Evolutionary conservation across 2,329 filamentous ascomycete species (phyloP).

Genomic region (Fusarium haematococcum): DNA sequence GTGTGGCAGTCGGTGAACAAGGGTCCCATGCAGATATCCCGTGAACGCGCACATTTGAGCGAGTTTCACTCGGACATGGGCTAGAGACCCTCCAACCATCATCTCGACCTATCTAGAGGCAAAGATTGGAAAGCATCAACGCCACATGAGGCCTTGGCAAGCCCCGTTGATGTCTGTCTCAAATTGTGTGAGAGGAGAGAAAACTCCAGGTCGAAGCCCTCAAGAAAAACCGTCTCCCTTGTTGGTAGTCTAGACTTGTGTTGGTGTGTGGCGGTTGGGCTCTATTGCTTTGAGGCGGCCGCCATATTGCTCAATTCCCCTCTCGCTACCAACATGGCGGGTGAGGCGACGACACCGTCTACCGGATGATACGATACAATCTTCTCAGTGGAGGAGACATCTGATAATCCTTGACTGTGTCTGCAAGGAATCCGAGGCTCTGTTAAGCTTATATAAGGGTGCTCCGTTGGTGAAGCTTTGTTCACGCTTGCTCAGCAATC

Average conservation of each 20-base stretch:
- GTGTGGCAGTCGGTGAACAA: background rate
- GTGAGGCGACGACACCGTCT: background rate
- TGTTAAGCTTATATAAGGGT: background rate
- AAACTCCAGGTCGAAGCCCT: background rate
- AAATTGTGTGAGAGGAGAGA: background rate
- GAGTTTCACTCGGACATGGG: background rate
- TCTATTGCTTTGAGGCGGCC: background rate
- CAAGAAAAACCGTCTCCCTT: background rate
- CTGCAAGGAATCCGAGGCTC: background rate
- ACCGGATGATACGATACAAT: background rate
- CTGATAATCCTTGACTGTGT: background rate
- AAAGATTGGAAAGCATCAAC: background rate
- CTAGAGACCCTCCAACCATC: background rate
- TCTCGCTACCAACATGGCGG: background rate
- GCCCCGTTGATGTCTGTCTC: background rate
- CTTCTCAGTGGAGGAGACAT: background rate
- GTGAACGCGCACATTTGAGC: background rate
- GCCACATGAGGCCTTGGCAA: background rate
- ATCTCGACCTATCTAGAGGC: background rate
- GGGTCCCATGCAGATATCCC: background rate
- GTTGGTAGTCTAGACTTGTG: background rate
- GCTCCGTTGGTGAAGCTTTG: background rate
- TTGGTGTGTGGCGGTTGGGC: background rate
- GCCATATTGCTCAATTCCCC: background rate
- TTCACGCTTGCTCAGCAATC: background rate